These are phyloP conservation scores for Eutypa lata DNA, from an alignment of 2,329 filamentous ascomycete species.

Conservation along the genomic window DNA sequence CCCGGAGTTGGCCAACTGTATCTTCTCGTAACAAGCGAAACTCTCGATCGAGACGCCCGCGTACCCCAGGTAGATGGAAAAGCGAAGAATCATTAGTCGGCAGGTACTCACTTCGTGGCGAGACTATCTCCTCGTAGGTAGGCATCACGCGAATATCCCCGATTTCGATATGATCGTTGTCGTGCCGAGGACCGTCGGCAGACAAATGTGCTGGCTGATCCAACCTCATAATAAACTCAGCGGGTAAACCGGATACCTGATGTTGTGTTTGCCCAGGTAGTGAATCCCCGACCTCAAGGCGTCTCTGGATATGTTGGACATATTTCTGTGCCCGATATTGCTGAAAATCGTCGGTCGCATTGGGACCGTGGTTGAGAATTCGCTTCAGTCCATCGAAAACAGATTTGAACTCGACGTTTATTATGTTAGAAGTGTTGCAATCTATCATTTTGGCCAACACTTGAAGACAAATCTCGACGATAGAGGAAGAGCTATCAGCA, in stretches of 20 bases:
- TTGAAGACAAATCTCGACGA: slow-evolving; percentile 26
- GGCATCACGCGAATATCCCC: slow-evolving; percentile 46
- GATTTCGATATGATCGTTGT: slow-evolving; percentile 49
- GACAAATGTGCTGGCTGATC: slow-evolving; percentile 34
- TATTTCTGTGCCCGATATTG: slow-evolving; percentile 28
- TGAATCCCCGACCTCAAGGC: slow-evolving; percentile 27
- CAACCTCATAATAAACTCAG: slow-evolving; percentile 27
- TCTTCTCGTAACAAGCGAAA: slow-evolving; percentile 56
- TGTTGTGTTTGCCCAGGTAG: slow-evolving; percentile 7
- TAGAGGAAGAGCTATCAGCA: slow-evolving; percentile 10
- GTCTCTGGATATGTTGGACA: slow-evolving; percentile 28
- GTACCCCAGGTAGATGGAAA: slow-evolving; percentile 39
- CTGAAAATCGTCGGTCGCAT: slow-evolving; percentile 18
- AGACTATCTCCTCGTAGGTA: slow-evolving; percentile 44
- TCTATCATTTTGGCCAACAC: slow-evolving; percentile 33
- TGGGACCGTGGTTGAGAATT: slow-evolving; percentile 3
- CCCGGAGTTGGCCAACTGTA: slow-evolving; percentile 49
- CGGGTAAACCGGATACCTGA: slow-evolving; percentile 11
- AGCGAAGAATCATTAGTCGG: slow-evolving; percentile 35
- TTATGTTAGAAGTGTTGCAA: slow-evolving; percentile 32
- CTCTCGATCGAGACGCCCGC: slow-evolving; percentile 50
- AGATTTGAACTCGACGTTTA: slow-evolving; percentile 24
- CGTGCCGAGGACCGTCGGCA: slow-evolving; percentile 35
- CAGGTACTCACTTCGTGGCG: slow-evolving; percentile 40
- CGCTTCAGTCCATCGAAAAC: slow-evolving; percentile 11